Percentiles rank a stretch among this genome's conserved stretches.
Evolutionary conservation across 768 basidiomycete species (phyloP).

Genomic region (Mycena rebaudengoi): DNA sequence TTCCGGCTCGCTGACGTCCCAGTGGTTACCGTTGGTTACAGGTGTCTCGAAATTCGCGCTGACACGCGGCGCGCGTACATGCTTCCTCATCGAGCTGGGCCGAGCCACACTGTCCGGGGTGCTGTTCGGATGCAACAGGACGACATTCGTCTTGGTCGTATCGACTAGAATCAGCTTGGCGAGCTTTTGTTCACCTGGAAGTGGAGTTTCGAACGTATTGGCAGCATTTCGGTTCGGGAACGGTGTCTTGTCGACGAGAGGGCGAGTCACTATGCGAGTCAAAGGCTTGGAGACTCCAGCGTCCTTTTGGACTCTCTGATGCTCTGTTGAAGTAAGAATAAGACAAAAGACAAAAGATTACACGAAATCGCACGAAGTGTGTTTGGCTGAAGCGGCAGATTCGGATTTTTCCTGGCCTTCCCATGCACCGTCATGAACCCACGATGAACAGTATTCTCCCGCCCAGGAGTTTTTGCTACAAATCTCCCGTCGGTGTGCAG

Average conservation of each 20-base stretch:
- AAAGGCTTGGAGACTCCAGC: too few relatives aligned
- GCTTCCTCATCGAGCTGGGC: conserved; percentile 75
- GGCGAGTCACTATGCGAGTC: background rate
- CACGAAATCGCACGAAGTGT: too few relatives aligned
- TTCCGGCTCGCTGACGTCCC: conserved; percentile 74
- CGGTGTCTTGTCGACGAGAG: background rate
- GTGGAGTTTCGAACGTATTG: background rate
- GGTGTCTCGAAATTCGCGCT: conserved; percentile 73
- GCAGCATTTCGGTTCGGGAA: conserved; percentile 4
- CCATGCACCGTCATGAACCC: background rate
- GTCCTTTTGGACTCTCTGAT: too few relatives aligned
- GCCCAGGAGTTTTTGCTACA: background rate
- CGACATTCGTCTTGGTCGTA: conserved; percentile 22
- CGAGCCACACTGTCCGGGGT: conserved; percentile 56
- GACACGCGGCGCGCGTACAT: conserved; percentile 59
- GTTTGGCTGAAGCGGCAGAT: background rate
- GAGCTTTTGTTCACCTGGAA: background rate
- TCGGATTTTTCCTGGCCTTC: background rate
- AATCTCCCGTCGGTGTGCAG: background rate
- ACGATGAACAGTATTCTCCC: background rate
- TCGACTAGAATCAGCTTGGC: conserved; percentile 23
- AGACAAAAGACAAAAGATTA: too few relatives aligned
- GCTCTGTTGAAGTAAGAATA: too few relatives aligned
- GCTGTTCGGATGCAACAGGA: conserved; percentile 31
- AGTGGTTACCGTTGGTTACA: conserved; percentile 68